These are phyloP conservation scores for Calvatia gigantea DNA, from an alignment of 768 basidiomycete species.

Conservation along the genomic window DNA sequence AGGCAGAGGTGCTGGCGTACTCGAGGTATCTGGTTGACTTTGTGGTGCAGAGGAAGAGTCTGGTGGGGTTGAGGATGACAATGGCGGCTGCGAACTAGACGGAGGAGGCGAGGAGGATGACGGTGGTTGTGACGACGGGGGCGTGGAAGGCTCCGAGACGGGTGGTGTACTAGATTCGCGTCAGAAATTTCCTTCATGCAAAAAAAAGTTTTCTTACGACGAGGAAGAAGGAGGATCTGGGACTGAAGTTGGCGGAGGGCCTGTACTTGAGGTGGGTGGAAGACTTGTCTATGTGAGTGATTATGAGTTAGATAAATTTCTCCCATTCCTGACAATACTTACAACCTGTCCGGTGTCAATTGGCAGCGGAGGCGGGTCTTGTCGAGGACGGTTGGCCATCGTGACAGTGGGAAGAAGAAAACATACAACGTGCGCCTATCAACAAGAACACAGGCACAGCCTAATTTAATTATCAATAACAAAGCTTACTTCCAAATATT, in stretches of 20 bases:
- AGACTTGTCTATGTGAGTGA: not conserved
- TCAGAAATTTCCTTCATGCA: too few species aligned
- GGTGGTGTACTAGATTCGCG: too few species aligned
- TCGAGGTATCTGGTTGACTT: too few species aligned
- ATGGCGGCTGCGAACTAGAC: not conserved
- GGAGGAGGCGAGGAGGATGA: not conserved
- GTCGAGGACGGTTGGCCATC: not conserved
- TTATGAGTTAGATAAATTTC: not conserved
- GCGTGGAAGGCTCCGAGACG: too few species aligned
- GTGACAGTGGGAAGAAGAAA: not conserved
- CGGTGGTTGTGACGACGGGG: too few species aligned
- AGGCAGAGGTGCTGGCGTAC: not conserved
- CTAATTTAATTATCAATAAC: not conserved
- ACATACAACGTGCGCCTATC: not conserved
- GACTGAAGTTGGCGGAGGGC: not conserved
- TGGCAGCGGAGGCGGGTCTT: not conserved
- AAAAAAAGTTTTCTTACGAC: too few species aligned
- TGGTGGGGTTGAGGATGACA: not conserved
- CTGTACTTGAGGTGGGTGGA: not conserved
- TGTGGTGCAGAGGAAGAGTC: not conserved
- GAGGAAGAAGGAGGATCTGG: not conserved
- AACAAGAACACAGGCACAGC: not conserved
- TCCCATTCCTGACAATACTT: too few species aligned
- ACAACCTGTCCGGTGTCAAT: not conserved
- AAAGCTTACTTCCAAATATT: not conserved